Conservation (phyloP, 345 rosid genomes). For the Diplotaxis tenuifolia region DNA sequence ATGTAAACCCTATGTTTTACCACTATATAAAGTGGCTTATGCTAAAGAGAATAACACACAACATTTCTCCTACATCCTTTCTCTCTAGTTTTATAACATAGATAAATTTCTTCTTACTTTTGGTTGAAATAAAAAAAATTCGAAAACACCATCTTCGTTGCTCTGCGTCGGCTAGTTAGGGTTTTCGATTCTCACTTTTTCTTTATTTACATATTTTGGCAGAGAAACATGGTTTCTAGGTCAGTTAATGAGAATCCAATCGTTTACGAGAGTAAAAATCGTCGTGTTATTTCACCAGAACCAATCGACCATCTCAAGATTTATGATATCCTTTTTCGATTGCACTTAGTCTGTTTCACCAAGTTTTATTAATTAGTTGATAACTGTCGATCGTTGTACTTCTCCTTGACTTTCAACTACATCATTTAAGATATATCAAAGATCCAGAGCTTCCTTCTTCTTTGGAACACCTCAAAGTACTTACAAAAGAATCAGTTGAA, state of each 20-base stretch:
- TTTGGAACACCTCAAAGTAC: constrained; percentile 87
- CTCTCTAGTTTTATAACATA: no score
- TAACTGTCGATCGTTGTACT: not conserved
- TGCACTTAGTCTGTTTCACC: not conserved
- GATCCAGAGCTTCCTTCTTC: constrained; percentile 96
- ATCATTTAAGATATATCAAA: constrained; percentile 84
- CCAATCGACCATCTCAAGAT: constrained; percentile 82
- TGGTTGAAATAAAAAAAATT: no score
- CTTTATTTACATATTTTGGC: not conserved
- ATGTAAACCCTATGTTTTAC: no score
- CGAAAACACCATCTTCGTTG: no score
- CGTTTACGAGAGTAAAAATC: constrained; percentile 64
- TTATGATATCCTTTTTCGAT: constrained; percentile 70
- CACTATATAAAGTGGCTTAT: no score
- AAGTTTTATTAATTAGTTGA: not conserved
- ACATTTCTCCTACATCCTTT: no score
- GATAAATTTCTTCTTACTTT: no score
- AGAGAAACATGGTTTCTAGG: constrained; percentile 50
- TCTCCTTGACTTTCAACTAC: constrained; percentile 46
- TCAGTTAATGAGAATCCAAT: constrained; percentile 77
- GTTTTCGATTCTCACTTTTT: not conserved
- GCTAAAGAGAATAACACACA: no score
- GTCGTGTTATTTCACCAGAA: constrained; percentile 62
- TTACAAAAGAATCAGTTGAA: constrained; percentile 86
- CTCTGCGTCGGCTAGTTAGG: no score